Evolutionary conservation across 345 rosid genomes (phyloP).

Genomic region (Populus davidiana): DNA sequence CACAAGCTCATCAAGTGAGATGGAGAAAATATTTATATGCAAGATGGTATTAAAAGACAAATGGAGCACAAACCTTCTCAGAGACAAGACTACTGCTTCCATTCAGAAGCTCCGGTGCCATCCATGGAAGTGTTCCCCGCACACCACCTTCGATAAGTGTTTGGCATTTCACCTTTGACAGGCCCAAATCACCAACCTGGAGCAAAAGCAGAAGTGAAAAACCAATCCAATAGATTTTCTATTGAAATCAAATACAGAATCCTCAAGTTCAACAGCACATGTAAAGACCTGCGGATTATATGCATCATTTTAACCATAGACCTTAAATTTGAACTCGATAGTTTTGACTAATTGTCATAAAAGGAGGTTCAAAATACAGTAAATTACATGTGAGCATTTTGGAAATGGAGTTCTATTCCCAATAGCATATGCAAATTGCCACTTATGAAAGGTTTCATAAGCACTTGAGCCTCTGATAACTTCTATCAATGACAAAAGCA

Average conservation of each 20-base stretch:
- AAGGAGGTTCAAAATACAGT: neutral
- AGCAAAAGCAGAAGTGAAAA: slow-evolving; percentile 13
- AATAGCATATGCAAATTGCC: neutral
- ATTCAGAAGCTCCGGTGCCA: slow-evolving; percentile 66
- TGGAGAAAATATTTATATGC: neutral
- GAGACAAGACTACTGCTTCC: slow-evolving; percentile 66
- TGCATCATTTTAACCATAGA: neutral
- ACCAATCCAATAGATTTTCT: neutral
- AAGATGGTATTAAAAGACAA: neutral
- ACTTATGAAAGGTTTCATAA: neutral
- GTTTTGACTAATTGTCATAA: neutral
- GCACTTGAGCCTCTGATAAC: neutral
- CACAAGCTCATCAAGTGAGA: neutral
- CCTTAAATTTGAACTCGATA: neutral
- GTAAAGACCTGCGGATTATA: neutral
- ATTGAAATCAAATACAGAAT: neutral
- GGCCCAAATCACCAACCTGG: slow-evolving; percentile 65
- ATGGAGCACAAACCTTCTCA: slow-evolving; percentile 40
- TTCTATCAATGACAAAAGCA: neutral
- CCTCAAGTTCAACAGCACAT: neutral
- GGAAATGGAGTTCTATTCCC: neutral
- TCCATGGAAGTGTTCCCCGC: slow-evolving; percentile 69
- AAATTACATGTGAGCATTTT: neutral
- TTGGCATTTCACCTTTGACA: slow-evolving; percentile 63
- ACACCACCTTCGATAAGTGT: slow-evolving; percentile 68